These are phyloP conservation scores for Physcomitrellopsis africana DNA, from an alignment of 225 moss, liverwort and hornwort species.

Conservation along the genomic window DNA sequence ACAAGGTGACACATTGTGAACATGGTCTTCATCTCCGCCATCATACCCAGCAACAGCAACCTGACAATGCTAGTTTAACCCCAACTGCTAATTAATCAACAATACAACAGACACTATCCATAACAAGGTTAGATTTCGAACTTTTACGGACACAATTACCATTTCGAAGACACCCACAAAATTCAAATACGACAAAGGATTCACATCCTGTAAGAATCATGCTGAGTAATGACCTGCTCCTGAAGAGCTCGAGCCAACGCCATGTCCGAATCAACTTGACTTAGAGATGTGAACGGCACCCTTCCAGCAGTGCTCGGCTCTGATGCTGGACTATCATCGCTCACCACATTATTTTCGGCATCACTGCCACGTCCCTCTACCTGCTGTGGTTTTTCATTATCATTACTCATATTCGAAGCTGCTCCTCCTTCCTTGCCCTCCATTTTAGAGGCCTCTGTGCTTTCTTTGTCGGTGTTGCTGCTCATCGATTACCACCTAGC, in stretches of 20 bases:
- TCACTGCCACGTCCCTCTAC: slow-evolving; percentile 26
- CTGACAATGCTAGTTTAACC: background rate
- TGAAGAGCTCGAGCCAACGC: slow-evolving; percentile 76
- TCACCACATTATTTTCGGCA: slow-evolving; percentile 37
- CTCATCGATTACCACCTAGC: slow-evolving; percentile 33
- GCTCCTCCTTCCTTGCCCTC: slow-evolving; percentile 41
- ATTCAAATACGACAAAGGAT: background rate
- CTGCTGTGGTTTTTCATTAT: slow-evolving; percentile 38
- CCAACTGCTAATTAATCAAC: background rate
- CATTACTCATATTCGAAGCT: slow-evolving; percentile 17
- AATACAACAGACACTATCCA: background rate
- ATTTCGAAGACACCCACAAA: background rate
- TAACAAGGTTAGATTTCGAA: no score
- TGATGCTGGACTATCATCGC: slow-evolving; percentile 31
- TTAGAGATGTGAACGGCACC: slow-evolving; percentile 73
- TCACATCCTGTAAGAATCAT: slow-evolving; percentile 7
- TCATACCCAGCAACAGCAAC: slow-evolving; percentile 1
- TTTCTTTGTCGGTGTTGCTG: slow-evolving; percentile 35
- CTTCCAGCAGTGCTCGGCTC: slow-evolving; percentile 48
- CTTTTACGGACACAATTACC: no score
- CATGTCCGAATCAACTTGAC: slow-evolving; percentile 81
- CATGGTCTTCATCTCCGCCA: background rate
- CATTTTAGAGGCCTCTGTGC: slow-evolving; percentile 44
- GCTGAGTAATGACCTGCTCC: slow-evolving; percentile 65
- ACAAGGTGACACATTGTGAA: background rate